Evolutionary conservation across 1,284 basidiomycete genomes (phyloP).

Genomic region (Paramarasmius palmivorus): DNA sequence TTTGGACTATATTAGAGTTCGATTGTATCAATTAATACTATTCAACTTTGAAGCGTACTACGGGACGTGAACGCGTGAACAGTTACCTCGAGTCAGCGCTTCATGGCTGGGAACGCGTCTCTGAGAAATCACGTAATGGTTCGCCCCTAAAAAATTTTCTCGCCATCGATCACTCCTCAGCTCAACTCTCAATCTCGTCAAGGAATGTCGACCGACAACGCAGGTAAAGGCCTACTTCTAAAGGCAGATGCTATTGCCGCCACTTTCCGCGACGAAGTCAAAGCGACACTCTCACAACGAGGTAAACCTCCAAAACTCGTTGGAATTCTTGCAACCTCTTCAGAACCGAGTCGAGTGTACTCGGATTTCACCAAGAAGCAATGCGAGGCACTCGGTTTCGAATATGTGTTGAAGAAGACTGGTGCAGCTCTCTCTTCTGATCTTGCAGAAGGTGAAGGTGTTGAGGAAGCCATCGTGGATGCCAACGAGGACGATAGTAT

Average conservation of each 20-base stretch:
- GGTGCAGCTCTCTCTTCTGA: constrained; percentile 63
- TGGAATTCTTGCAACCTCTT: constrained; percentile 89
- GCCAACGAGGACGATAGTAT: constrained; percentile 86
- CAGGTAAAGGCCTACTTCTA: constrained; percentile 71
- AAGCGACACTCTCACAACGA: constrained; percentile 41
- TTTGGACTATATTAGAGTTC: no score
- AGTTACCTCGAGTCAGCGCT: no score
- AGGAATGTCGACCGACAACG: constrained; percentile 3
- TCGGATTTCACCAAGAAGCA: constrained; percentile 94
- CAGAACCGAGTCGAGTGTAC: constrained; percentile 87
- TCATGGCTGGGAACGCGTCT: no score
- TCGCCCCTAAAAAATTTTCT: not conserved
- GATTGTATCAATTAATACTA: no score
- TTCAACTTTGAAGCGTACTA: no score
- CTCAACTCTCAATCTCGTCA: not conserved
- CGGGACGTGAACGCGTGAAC: no score
- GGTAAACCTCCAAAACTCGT: constrained; percentile 73
- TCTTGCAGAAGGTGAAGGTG: constrained; percentile 61
- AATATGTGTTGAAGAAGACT: constrained; percentile 78
- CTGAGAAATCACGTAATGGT: not conserved
- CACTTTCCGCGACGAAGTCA: constrained; percentile 70
- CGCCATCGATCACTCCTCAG: not conserved
- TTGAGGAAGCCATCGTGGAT: constrained; percentile 94
- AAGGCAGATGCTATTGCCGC: constrained; percentile 74
- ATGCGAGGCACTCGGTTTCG: constrained; percentile 86